A percentile compares a stretch with the other conserved stretches of the same genome.
These are phyloP conservation scores for Xylaria sp. DNA, from an alignment of 2,329 filamentous ascomycete species.

Conservation along the genomic window DNA sequence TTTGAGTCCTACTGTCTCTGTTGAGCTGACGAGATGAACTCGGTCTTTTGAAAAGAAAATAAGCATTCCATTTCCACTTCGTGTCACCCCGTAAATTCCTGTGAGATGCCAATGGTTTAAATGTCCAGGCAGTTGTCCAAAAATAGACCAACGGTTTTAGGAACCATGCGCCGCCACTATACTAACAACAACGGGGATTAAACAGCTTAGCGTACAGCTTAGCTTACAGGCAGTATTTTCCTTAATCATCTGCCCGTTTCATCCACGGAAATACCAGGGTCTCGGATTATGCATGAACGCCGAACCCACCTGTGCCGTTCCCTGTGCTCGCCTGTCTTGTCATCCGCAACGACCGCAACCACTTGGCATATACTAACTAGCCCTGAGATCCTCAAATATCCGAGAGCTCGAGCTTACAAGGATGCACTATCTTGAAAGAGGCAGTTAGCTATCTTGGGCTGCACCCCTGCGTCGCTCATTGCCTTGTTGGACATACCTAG, in stretches of 20 bases:
- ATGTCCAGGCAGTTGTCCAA: neutral
- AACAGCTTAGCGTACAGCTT: neutral
- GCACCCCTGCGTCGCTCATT: neutral
- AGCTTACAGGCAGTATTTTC: conserved; percentile 2
- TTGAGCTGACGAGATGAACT: neutral
- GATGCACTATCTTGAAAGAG: conserved; percentile 28
- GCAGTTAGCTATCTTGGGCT: conserved; percentile 10
- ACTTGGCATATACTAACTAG: conserved; percentile 5
- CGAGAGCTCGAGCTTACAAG: conserved; percentile 2
- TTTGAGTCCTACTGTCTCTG: neutral
- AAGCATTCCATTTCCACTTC: neutral
- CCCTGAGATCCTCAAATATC: conserved; percentile 24
- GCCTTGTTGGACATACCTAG: neutral
- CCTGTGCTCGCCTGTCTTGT: too few relatives aligned
- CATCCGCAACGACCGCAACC: conserved; percentile 11
- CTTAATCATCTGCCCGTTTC: conserved; percentile 26
- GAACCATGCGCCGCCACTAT: neutral
- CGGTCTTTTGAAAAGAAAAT: neutral
- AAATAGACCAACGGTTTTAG: conserved; percentile 7
- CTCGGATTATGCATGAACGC: conserved; percentile 18
- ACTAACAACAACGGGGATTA: conserved; percentile 4
- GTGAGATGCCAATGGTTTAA: neutral
- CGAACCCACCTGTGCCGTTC: neutral
- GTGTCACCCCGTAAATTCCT: conserved; percentile 5
- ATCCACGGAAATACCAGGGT: conserved; percentile 15